phyloP scores from a whole-genome alignment of 805 yeast species.

The Myxozyma neotropica region DNA sequence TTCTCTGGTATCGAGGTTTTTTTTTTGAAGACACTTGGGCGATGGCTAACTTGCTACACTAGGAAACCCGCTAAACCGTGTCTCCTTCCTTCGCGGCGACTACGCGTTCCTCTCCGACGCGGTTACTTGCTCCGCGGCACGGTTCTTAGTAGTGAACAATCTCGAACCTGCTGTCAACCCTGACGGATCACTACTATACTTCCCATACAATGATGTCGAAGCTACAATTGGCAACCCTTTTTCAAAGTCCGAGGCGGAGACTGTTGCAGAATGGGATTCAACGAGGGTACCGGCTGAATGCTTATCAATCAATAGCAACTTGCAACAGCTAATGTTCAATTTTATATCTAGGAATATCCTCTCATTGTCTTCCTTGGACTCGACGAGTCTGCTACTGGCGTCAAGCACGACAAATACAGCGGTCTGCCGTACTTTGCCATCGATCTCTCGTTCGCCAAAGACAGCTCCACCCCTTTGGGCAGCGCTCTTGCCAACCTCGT shows the following conservation, averaged over 20 bases:
- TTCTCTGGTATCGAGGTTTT: constrained; percentile 28
- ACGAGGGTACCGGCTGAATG: constrained; percentile 37
- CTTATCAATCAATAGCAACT: too few species aligned
- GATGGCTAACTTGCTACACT: constrained; percentile 38
- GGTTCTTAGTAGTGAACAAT: constrained; percentile 50
- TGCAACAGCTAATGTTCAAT: too few species aligned
- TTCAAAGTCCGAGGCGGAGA: constrained; percentile 35
- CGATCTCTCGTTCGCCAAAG: constrained; percentile 37
- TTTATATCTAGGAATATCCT: constrained; percentile 19
- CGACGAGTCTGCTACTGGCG: constrained; percentile 41
- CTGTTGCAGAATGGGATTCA: constrained; percentile 43
- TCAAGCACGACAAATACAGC: constrained; percentile 34
- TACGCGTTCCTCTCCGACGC: constrained; percentile 53
- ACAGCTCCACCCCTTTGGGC: constrained; percentile 6
- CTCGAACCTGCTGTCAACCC: constrained; percentile 34
- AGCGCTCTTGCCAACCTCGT: constrained; percentile 6
- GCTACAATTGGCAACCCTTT: constrained; percentile 45
- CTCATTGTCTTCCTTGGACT: constrained; percentile 53
- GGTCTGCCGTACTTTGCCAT: constrained; percentile 49
- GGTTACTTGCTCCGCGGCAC: constrained; percentile 50
- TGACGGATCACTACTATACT: constrained; percentile 40
- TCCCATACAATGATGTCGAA: constrained; percentile 42
- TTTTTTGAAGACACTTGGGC: constrained; percentile 35
- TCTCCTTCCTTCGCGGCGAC: constrained; percentile 64
- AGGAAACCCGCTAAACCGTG: constrained; percentile 60